These are phyloP conservation scores for Eucalyptus polybractea DNA, from an alignment of 345 rosid species.

Conservation along the genomic window DNA sequence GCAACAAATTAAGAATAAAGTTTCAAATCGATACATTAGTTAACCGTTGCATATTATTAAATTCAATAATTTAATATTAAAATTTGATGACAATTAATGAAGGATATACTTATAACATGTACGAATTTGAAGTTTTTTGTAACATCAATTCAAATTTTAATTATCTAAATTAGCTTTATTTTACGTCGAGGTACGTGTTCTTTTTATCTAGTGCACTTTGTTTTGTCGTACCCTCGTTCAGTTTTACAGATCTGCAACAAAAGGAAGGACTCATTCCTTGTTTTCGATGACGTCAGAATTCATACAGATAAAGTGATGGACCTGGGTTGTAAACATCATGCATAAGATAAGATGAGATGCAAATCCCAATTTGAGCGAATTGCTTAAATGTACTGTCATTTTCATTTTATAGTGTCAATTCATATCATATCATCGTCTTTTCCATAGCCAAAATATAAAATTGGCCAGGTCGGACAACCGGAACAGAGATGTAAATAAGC, in stretches of 20 bases:
- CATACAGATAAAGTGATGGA: not conserved
- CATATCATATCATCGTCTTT: not conserved
- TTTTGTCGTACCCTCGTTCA: not conserved
- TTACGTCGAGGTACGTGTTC: not conserved
- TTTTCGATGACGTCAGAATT: not conserved
- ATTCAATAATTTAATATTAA: fast-evolving
- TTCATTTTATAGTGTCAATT: not conserved
- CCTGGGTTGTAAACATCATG: not conserved
- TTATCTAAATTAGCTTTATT: not conserved
- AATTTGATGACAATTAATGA: no score
- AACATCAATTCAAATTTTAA: no score
- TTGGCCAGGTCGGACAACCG: not conserved
- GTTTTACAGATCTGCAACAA: not conserved
- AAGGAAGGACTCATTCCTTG: not conserved
- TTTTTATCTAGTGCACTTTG: not conserved
- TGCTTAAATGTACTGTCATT: not conserved
- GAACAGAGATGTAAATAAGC: not conserved
- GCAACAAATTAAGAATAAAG: fast-evolving
- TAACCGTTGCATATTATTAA: fast-evolving
- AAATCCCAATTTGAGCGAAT: no score
- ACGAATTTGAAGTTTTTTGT: no score
- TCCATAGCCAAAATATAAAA: not conserved
- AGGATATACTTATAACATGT: no score
- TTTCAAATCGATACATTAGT: no score
- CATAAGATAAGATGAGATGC: not conserved